Evolutionary conservation across 768 basidiomycete genomes (phyloP).

Genomic region (Hericium coralloides): DNA sequence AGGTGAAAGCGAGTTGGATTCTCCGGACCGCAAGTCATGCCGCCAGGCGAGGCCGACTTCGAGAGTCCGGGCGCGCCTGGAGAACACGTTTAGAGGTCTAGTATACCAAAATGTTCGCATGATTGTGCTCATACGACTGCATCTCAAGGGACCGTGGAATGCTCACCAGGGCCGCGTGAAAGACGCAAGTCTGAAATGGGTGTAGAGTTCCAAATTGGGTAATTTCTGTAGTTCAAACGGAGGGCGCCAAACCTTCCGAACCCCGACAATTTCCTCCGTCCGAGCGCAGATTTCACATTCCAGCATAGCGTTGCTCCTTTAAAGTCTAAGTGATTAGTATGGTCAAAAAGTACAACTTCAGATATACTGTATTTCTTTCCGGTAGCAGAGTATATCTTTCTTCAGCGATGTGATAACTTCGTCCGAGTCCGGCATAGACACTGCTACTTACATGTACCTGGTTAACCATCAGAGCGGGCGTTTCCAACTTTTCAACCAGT

Average conservation of each 20-base stretch:
- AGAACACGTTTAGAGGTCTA: background rate
- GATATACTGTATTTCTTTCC: too few species aligned
- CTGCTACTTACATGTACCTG: too few species aligned
- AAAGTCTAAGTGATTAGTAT: too few species aligned
- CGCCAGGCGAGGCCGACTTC: background rate
- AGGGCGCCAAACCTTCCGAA: background rate
- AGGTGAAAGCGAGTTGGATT: conserved; percentile 2
- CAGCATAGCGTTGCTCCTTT: too few species aligned
- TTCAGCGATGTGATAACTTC: too few species aligned
- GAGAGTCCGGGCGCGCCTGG: background rate
- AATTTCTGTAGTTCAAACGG: background rate
- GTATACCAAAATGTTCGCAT: background rate
- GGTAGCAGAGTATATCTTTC: too few species aligned
- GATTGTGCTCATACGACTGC: background rate
- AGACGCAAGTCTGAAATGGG: background rate
- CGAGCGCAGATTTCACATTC: too few species aligned
- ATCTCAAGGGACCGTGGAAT: background rate
- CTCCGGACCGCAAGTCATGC: background rate
- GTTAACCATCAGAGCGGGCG: too few species aligned
- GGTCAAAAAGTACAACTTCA: too few species aligned
- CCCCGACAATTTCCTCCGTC: background rate
- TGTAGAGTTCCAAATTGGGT: background rate
- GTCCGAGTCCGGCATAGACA: too few species aligned
- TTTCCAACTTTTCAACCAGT: too few species aligned
- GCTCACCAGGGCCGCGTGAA: background rate